Evolutionary conservation across 169 alveolate species (phyloP).

Genomic region (Cryptosporidium tyzzeri): DNA sequence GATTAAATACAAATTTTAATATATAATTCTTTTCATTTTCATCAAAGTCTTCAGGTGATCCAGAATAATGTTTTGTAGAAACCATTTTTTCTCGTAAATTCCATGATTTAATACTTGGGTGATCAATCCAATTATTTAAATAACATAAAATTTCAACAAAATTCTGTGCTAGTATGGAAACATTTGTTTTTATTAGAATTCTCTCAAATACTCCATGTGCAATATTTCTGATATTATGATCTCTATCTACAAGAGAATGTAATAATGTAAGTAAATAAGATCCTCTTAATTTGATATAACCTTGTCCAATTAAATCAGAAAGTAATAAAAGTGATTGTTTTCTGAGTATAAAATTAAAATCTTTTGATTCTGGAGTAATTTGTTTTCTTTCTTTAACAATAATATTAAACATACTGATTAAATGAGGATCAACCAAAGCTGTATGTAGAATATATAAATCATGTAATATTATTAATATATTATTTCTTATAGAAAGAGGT

Average conservation of each 20-base stretch:
- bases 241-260: constrained; percentile 35
- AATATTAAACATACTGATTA: constrained; percentile 17
- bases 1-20: constrained; percentile 21
- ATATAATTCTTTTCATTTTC: constrained; percentile 45
- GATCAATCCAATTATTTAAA: constrained; percentile 56
- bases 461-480: constrained; percentile 35
- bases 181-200: constrained; percentile 20
- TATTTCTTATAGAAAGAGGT: constrained; percentile 43
- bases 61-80: constrained; percentile 14
- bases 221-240: constrained; percentile 39
- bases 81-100: constrained; percentile 14
- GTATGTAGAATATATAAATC: constrained; percentile 67
- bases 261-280: constrained; percentile 42
- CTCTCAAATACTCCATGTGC: constrained; percentile 71
- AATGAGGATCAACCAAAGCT: constrained; percentile 71
- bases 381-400: background rate
- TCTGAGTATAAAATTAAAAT: constrained; percentile 11
- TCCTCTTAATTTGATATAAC: constrained; percentile 69
- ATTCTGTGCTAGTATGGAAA: constrained; percentile 44
- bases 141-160: constrained; percentile 62
- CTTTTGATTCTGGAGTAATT: background rate
- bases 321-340: constrained; percentile 42
- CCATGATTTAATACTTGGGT: constrained; percentile 61
- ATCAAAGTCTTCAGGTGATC: background rate
- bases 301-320: constrained; percentile 69